phyloP scores from a whole-genome alignment of 306 rosid species.

The Albizia julibrissin region DNA sequence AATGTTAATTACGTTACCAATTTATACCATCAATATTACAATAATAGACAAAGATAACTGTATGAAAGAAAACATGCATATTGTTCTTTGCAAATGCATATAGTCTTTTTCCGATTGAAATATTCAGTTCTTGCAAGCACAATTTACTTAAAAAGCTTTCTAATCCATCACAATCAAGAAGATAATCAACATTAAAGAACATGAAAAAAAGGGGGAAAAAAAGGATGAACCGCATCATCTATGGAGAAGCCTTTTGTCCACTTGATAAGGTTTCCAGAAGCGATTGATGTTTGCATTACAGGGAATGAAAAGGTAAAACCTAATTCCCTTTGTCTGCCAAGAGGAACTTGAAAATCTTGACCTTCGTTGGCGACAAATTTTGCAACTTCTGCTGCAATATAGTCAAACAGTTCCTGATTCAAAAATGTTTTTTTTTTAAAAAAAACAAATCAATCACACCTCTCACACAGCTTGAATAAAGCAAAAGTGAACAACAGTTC shows the following conservation, averaged over 20 bases:
- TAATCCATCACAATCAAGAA: background rate
- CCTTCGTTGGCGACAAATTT: conserved; percentile 84
- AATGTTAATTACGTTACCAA: background rate
- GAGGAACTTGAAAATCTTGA: conserved; percentile 61
- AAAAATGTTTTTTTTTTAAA: background rate
- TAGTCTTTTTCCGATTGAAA: background rate
- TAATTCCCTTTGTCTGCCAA: conserved; percentile 87
- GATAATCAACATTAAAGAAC: conserved; percentile 25
- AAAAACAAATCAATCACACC: conserved; percentile 28
- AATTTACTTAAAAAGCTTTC: background rate
- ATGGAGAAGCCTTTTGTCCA: conserved; percentile 98
- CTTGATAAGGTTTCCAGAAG: conserved; percentile 85
- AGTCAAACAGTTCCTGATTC: conserved; percentile 89
- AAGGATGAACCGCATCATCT: conserved; percentile 57
- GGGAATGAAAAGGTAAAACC: conserved; percentile 99
- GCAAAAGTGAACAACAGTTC: background rate
- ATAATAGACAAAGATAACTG: background rate
- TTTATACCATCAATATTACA: background rate
- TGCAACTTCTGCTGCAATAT: conserved; percentile 74
- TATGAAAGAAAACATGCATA: background rate
- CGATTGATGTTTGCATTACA: conserved; percentile 75
- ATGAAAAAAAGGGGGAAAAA: conserved; percentile 33
- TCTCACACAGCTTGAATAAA: conserved; percentile 17
- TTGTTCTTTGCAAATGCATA: background rate
- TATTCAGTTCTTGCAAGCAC: background rate